Evolutionary conservation across 2,329 filamentous ascomycete genomes (phyloP).

Genomic region (Fusarium nurragi): DNA sequence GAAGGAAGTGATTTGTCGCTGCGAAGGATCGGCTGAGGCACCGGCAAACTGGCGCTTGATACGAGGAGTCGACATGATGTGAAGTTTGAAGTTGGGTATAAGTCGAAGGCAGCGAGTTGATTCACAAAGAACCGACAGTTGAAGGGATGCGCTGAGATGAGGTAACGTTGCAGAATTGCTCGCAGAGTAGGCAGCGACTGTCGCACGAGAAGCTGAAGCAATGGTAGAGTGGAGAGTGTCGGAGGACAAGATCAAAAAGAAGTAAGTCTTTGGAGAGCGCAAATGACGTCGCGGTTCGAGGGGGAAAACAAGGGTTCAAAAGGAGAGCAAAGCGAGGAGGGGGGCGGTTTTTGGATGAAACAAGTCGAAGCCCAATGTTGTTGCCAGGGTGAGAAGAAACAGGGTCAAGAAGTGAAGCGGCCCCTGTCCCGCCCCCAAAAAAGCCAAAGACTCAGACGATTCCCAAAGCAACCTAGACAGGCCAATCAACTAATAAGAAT

Average conservation of each 20-base stretch:
- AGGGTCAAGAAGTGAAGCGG: slow-evolving; percentile 14
- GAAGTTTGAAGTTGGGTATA: neutral
- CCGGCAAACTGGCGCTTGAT: slow-evolving; percentile 71
- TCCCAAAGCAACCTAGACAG: neutral
- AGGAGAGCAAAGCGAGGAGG: slow-evolving; percentile 12
- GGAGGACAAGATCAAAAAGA: slow-evolving; percentile 4
- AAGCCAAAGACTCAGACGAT: slow-evolving; percentile 16
- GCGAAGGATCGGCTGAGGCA: slow-evolving; percentile 64
- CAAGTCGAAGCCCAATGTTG: slow-evolving; percentile 14
- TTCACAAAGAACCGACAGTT: neutral
- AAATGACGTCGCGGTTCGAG: slow-evolving; percentile 32
- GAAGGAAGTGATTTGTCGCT: slow-evolving; percentile 72
- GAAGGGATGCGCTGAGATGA: slow-evolving; percentile 4
- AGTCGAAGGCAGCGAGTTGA: neutral
- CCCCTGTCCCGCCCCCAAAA: slow-evolving; percentile 4
- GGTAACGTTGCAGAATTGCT: slow-evolving; percentile 8
- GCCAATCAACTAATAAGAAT: slow-evolving; percentile 21
- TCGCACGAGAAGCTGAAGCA: slow-evolving; percentile 1
- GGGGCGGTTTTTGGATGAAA: slow-evolving; percentile 17
- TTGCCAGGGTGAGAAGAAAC: slow-evolving; percentile 31
- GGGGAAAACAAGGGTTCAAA: slow-evolving; percentile 30
- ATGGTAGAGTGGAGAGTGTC: slow-evolving; percentile 34
- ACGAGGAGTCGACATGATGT: slow-evolving; percentile 62
- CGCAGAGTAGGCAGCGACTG: slow-evolving; percentile 2
- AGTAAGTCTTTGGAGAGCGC: neutral